These are phyloP conservation scores for Suaeda aralocaspica DNA, from an alignment of 148 eudicot genomes.

Conservation along the genomic window DNA sequence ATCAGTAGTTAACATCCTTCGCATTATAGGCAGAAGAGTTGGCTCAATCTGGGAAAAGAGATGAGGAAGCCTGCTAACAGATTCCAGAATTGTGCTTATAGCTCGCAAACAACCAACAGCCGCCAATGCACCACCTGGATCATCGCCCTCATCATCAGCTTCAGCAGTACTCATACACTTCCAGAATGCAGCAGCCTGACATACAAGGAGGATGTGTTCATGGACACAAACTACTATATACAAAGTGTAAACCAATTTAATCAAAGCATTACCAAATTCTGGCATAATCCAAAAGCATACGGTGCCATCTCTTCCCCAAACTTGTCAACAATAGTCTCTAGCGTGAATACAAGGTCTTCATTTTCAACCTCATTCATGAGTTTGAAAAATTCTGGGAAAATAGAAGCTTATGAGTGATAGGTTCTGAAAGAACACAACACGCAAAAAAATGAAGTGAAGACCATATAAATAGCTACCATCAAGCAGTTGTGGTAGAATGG, in stretches of 20 bases:
- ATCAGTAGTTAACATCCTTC: slow-evolving; percentile 95
- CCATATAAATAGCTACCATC: slow-evolving; percentile 51
- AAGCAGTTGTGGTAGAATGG: slow-evolving; percentile 92
- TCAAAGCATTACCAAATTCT: slow-evolving; percentile 67
- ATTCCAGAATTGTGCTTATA: slow-evolving; percentile 95
- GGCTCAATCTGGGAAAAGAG: slow-evolving; percentile 86
- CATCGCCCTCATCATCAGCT: slow-evolving; percentile 92
- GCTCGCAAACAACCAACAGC: slow-evolving; percentile 99
- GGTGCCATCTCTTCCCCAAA: slow-evolving; percentile 99
- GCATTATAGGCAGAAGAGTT: slow-evolving; percentile 90
- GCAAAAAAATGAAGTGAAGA: not conserved
- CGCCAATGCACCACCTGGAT: slow-evolving; percentile 95
- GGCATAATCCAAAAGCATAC: slow-evolving; percentile 96
- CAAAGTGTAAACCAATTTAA: slow-evolving; percentile 2
- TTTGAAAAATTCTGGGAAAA: slow-evolving; percentile 75
- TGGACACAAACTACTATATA: not conserved
- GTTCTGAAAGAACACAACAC: not conserved
- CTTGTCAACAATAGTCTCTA: slow-evolving; percentile 98
- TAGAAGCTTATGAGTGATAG: slow-evolving; percentile 3
- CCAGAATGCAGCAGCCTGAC: slow-evolving; percentile 95
- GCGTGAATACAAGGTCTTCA: slow-evolving; percentile 99
- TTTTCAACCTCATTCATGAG: slow-evolving; percentile 99
- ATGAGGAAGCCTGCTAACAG: slow-evolving; percentile 87
- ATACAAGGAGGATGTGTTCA: slow-evolving; percentile 15
- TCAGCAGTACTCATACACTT: slow-evolving; percentile 88